phyloP scores from a whole-genome alignment of 1,284 basidiomycete genomes.

The Ganoderma sinense region DNA sequence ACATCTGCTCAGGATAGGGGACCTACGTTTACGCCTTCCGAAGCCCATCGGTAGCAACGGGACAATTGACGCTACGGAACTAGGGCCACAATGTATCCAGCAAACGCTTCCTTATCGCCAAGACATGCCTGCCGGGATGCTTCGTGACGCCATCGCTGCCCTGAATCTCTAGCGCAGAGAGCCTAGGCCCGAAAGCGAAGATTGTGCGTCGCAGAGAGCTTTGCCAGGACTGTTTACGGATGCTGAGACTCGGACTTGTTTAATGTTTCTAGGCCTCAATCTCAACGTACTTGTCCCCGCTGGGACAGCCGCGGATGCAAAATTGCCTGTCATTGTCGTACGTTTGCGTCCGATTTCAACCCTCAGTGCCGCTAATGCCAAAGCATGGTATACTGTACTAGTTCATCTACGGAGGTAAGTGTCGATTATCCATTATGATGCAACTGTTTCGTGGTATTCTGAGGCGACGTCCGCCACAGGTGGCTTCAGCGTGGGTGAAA shows the following conservation, averaged over 20 bases:
- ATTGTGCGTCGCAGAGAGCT: neutral
- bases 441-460: neutral
- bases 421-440: neutral
- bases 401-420: constrained; percentile 4
- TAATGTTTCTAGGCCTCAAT: constrained; percentile 46
- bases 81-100: constrained; percentile 27
- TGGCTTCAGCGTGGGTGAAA: neutral
- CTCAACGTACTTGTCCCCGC: constrained; percentile 50
- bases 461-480: neutral
- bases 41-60: constrained; percentile 10
- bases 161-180: neutral
- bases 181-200: neutral
- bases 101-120: neutral
- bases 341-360: neutral
- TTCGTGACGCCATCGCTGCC: neutral
- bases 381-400: neutral
- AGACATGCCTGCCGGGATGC: constrained; percentile 4
- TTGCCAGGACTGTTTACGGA: too few relatives aligned
- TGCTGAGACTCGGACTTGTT: too few relatives aligned
- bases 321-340: constrained; percentile 49
- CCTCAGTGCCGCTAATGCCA: neutral
- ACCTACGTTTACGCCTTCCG: constrained; percentile 42
- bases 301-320: constrained; percentile 26
- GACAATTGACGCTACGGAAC: constrained; percentile 21
- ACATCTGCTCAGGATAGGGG: constrained; percentile 43